phyloP scores from a whole-genome alignment of 345 rosid species.

The Syzygium jambos region DNA sequence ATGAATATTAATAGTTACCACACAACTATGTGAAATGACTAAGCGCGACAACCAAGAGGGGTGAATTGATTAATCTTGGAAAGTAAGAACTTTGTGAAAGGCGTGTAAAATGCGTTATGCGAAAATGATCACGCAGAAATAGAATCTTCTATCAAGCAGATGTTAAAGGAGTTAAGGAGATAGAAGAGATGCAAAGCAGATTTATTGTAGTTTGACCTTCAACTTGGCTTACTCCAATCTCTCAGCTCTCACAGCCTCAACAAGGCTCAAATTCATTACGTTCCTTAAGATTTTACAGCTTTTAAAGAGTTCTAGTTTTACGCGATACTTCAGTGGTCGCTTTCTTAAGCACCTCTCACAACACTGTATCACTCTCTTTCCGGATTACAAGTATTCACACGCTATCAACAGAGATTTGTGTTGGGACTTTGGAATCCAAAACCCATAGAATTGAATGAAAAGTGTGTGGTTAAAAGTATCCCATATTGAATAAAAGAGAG shows the following conservation, averaged over 20 bases:
- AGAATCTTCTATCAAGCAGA: background rate
- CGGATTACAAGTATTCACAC: background rate
- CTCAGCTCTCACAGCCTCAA: background rate
- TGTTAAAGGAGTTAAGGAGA: background rate
- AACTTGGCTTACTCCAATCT: background rate
- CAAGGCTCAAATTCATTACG: background rate
- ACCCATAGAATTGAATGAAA: too few species aligned
- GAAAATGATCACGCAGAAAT: background rate
- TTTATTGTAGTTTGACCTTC: background rate
- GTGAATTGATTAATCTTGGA: background rate
- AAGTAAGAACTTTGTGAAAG: background rate
- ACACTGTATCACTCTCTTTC: background rate
- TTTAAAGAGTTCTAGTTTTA: background rate
- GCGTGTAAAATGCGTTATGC: background rate
- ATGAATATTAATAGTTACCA: background rate
- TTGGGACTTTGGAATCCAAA: too few species aligned
- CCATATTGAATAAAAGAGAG: too few species aligned
- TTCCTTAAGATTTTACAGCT: fast-evolving
- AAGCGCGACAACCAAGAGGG: background rate
- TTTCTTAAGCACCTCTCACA: background rate
- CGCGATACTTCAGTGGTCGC: background rate
- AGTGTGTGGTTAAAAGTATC: too few species aligned
- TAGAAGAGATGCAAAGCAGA: background rate
- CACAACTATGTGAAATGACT: background rate
- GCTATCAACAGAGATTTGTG: background rate